Evolutionary conservation across 345 rosid genomes (phyloP).

Genomic region (Citropsis articulata): DNA sequence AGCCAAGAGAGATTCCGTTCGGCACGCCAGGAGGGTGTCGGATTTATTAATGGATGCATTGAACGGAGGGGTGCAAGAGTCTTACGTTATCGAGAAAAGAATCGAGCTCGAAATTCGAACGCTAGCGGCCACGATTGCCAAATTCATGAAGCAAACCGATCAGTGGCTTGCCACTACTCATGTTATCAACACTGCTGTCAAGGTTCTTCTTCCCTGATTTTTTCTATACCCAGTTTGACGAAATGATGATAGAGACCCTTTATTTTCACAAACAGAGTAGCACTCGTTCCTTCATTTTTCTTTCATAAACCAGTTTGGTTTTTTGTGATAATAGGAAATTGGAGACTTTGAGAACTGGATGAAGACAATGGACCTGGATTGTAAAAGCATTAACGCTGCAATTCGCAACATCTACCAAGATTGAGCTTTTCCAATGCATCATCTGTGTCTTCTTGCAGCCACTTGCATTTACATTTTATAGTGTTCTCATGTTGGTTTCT

Average conservation of each 20-base stretch:
- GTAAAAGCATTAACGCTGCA: slow-evolving; percentile 73
- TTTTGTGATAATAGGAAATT: slow-evolving; percentile 53
- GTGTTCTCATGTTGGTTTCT: not conserved
- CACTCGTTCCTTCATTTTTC: too few species aligned
- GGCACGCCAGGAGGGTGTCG: slow-evolving; percentile 58
- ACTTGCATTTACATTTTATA: too few species aligned
- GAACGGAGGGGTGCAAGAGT: slow-evolving; percentile 82
- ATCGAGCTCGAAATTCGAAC: slow-evolving; percentile 74
- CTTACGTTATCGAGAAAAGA: slow-evolving; percentile 73
- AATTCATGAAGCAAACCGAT: slow-evolving; percentile 75
- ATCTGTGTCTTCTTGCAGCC: too few species aligned
- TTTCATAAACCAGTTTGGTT: not conserved
- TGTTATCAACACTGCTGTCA: slow-evolving; percentile 72
- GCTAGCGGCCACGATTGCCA: slow-evolving; percentile 52
- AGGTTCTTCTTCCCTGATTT: slow-evolving; percentile 34
- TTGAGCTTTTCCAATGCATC: slow-evolving; percentile 10
- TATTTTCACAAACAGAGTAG: too few species aligned
- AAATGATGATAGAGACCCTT: too few species aligned
- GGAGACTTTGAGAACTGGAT: slow-evolving; percentile 98
- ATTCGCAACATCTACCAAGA: slow-evolving; percentile 65
- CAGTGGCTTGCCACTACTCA: slow-evolving; percentile 77
- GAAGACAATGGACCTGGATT: slow-evolving; percentile 91
- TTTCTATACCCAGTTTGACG: not conserved
- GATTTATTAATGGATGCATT: slow-evolving; percentile 73
- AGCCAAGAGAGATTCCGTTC: slow-evolving; percentile 71